Evolutionary conservation across 768 basidiomycete species (phyloP).

Genomic region (Lentinula sp.): DNA sequence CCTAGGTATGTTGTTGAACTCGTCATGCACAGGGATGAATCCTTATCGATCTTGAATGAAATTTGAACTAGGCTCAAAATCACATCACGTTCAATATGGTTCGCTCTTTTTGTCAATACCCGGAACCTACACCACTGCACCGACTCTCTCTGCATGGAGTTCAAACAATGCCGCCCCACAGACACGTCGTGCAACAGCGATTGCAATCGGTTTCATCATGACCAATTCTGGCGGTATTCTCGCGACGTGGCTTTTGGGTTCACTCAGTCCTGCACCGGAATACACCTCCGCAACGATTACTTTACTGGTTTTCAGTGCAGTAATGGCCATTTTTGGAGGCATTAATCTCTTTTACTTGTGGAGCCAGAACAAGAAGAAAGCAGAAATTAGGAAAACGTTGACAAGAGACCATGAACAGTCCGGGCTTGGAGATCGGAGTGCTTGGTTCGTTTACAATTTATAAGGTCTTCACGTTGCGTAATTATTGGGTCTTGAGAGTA

Average conservation of each 20-base stretch:
- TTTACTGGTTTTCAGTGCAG: conserved; percentile 10
- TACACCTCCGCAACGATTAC: conserved; percentile 13
- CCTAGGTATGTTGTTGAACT: conserved; percentile 20
- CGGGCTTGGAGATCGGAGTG: conserved; percentile 21
- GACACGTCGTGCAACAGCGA: conserved; percentile 48
- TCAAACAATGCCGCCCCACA: conserved; percentile 59
- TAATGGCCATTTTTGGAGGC: conserved; percentile 13
- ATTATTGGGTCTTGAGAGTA: too few species aligned
- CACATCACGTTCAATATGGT: conserved; percentile 39
- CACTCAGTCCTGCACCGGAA: conserved; percentile 19
- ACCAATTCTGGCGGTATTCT: conserved; percentile 58
- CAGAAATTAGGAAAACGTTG: conserved; percentile 13
- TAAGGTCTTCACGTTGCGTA: conserved; percentile 5
- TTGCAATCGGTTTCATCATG: conserved; percentile 53
- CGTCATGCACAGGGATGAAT: not conserved
- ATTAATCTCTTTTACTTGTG: conserved; percentile 19
- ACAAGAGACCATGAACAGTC: conserved; percentile 14
- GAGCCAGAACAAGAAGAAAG: conserved; percentile 19
- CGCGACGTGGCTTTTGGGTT: conserved; percentile 52
- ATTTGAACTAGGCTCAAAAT: conserved; percentile 24
- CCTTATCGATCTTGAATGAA: not conserved
- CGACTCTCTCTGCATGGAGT: conserved; percentile 51
- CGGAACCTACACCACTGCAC: conserved; percentile 47
- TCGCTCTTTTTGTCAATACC: conserved; percentile 50
- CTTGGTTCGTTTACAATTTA: conserved; percentile 24